Conservation (phyloP, 208 protist genomes). For the Trypanosoma melophagium region DNA sequence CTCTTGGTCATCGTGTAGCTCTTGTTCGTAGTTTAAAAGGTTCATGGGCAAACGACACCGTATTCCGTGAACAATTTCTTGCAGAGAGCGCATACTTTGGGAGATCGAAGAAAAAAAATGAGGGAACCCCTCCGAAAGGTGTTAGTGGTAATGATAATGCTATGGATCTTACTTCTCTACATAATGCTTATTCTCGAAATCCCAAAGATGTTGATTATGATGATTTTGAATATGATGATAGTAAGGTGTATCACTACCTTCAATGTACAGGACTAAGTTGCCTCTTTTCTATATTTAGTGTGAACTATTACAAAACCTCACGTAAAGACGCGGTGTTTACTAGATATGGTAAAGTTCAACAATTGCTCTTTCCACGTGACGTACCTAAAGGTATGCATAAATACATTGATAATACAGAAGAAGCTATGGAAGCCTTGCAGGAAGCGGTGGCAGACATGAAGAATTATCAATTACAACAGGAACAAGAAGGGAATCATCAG, state of each 20-base stretch:
- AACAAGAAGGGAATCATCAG: background rate
- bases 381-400: conserved; percentile 54
- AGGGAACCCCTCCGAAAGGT: background rate
- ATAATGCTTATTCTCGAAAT: too few species aligned
- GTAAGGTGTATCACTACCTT: conserved; percentile 26
- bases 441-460: conserved; percentile 75
- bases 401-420: conserved; percentile 55
- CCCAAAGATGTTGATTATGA: too few species aligned
- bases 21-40: conserved; percentile 60
- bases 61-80: conserved; percentile 47
- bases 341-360: conserved; percentile 40
- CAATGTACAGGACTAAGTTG: conserved; percentile 59
- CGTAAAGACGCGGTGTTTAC: conserved; percentile 57
- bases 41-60: conserved; percentile 30
- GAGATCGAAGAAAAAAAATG: background rate
- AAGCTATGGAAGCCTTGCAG: conserved; percentile 61
- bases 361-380: conserved; percentile 68
- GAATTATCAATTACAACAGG: conserved; percentile 1
- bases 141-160: conserved; percentile 7
- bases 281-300: conserved; percentile 56
- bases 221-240: conserved; percentile 4
- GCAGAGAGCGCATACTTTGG: conserved; percentile 54
- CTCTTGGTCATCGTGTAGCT: conserved; percentile 76
- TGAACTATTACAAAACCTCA: conserved; percentile 48
- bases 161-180: background rate